These are phyloP conservation scores for Helotiales sp. DNA, from an alignment of 2,329 filamentous ascomycete species.

Conservation along the genomic window DNA sequence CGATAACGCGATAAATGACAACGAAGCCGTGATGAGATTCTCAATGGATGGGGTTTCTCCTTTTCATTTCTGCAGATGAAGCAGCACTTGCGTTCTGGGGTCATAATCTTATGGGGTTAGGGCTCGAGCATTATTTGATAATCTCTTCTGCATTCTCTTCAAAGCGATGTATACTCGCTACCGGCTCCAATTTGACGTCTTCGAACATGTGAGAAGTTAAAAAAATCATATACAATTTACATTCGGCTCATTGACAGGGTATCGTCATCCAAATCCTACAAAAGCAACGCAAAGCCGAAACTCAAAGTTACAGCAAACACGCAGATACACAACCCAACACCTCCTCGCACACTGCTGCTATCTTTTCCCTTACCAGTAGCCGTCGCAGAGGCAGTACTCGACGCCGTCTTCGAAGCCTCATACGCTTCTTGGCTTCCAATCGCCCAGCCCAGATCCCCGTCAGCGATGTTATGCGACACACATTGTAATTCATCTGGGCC, in stretches of 20 bases:
- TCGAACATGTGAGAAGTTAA: too few species aligned
- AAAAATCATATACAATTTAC: background rate
- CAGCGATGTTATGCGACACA: slow-evolving; percentile 9
- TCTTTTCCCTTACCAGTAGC: slow-evolving; percentile 12
- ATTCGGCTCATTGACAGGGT: background rate
- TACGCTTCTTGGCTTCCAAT: slow-evolving; percentile 10
- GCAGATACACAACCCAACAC: background rate
- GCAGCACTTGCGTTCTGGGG: background rate
- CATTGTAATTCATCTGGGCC: slow-evolving; percentile 18
- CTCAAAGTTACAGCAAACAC: background rate
- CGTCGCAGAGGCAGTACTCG: slow-evolving; percentile 3
- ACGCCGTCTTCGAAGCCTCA: slow-evolving; percentile 1
- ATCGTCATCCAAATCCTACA: background rate
- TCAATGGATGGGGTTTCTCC: background rate
- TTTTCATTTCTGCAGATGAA: background rate
- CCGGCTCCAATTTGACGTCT: background rate
- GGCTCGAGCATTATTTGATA: background rate
- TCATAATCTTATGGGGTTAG: background rate
- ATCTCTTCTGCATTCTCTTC: background rate
- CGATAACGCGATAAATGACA: background rate
- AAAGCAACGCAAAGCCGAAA: background rate
- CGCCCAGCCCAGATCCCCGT: slow-evolving; percentile 20
- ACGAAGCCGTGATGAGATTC: too few species aligned
- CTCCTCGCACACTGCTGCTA: background rate
- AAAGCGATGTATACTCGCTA: background rate